A percentile compares a stretch with the other conserved stretches of the same genome.
These are phyloP conservation scores for Gossypium turneri DNA, from an alignment of 345 rosid species.

Conservation along the genomic window DNA sequence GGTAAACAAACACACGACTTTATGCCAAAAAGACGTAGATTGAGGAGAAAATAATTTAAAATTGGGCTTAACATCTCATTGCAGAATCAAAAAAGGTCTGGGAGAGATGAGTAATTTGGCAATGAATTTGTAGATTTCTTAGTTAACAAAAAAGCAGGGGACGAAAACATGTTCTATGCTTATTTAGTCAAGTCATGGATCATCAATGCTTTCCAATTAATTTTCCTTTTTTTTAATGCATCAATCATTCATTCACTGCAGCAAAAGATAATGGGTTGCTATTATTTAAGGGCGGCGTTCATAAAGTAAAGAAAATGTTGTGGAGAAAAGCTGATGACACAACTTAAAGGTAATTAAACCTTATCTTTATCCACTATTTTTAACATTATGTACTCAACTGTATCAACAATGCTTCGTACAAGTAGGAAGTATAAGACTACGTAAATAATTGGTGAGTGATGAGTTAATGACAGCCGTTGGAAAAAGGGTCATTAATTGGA, in stretches of 20 bases:
- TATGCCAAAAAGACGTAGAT: too few relatives aligned
- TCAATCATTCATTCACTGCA: not conserved
- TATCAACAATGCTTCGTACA: not conserved
- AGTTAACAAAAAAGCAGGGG: too few relatives aligned
- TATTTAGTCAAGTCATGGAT: too few relatives aligned
- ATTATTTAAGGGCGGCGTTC: not conserved
- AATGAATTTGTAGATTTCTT: too few relatives aligned
- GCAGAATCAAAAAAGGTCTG: too few relatives aligned
- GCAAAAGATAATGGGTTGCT: not conserved
- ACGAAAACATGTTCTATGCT: too few relatives aligned
- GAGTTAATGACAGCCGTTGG: not conserved
- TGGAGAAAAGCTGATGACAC: not conserved
- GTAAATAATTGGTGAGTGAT: not conserved
- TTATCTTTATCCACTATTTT: not conserved
- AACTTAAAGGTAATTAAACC: not conserved
- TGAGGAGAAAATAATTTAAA: too few relatives aligned
- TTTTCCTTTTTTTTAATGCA: not conserved
- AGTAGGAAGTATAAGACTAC: not conserved
- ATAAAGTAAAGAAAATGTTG: not conserved
- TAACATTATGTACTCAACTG: not conserved
- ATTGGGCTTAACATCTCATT: too few relatives aligned
- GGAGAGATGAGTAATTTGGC: too few relatives aligned
- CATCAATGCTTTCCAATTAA: too few relatives aligned
- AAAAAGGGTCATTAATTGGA: not conserved
- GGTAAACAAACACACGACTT: too few relatives aligned